A percentile compares a stretch with the other conserved stretches of the same genome.
These are phyloP conservation scores for Monosporascus sp. DNA, from an alignment of 2,329 filamentous ascomycete genomes.

Conservation along the genomic window DNA sequence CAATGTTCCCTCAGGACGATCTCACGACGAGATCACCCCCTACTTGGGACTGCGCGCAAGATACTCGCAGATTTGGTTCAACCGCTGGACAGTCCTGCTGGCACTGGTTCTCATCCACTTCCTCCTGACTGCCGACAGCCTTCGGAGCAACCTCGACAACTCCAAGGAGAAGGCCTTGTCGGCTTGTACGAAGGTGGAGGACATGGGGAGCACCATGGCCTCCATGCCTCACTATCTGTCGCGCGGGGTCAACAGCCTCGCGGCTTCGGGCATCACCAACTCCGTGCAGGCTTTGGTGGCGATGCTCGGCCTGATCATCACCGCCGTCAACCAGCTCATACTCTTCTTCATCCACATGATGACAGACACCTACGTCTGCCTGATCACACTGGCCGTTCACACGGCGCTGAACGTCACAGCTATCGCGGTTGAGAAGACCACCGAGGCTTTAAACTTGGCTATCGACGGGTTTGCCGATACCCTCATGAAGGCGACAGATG, in stretches of 20 bases:
- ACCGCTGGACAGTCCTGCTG: conserved; percentile 90
- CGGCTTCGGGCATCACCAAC: conserved; percentile 72
- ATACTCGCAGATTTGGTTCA: conserved; percentile 95
- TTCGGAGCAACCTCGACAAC: conserved; percentile 68
- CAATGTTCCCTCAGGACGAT: conserved; percentile 42
- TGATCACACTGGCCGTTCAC: conserved; percentile 77
- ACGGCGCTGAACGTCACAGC: conserved; percentile 68
- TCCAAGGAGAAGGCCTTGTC: conserved; percentile 79
- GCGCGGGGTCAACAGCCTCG: conserved; percentile 79
- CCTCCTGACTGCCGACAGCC: conserved; percentile 66
- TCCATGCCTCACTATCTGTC: conserved; percentile 98
- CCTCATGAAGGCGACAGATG: conserved; percentile 45
- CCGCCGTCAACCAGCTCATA: conserved; percentile 79
- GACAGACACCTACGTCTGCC: conserved; percentile 82
- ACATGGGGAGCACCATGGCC: conserved; percentile 89
- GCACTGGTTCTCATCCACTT: conserved; percentile 79
- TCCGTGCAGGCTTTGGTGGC: conserved; percentile 75
- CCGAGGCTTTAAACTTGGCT: conserved; percentile 46
- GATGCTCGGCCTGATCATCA: conserved; percentile 73
- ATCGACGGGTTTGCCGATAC: conserved; percentile 34
- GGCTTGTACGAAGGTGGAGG: conserved; percentile 88
- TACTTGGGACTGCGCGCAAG: conserved; percentile 87
- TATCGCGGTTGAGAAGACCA: conserved; percentile 32
- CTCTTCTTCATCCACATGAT: conserved; percentile 91
- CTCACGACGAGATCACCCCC: conserved; percentile 68